phyloP scores from a whole-genome alignment of 2,329 filamentous ascomycete genomes.

The Mycosphaerella sp. region DNA sequence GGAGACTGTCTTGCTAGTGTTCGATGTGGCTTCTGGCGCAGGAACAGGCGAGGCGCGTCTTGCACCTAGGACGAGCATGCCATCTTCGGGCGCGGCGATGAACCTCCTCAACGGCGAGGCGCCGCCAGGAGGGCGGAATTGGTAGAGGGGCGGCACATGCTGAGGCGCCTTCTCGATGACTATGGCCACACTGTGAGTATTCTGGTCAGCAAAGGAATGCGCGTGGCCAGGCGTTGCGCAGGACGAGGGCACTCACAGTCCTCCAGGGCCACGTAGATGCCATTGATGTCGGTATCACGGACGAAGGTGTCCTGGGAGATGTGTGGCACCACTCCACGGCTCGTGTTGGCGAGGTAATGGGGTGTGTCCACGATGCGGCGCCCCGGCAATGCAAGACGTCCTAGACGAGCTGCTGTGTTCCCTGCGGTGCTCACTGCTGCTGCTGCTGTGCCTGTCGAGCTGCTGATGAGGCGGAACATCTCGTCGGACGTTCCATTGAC shows the following conservation, averaged over 20 bases:
- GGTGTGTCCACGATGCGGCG: constrained; percentile 71
- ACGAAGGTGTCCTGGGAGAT: constrained; percentile 76
- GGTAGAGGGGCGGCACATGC: constrained; percentile 49
- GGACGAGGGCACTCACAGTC: constrained; percentile 63
- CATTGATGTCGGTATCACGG: constrained; percentile 58
- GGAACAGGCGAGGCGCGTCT: constrained; percentile 70
- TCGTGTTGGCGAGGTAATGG: constrained; percentile 71
- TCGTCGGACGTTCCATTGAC: constrained; percentile 26
- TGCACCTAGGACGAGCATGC: constrained; percentile 66
- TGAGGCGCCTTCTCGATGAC: constrained; percentile 56
- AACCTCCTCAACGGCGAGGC: constrained; percentile 66
- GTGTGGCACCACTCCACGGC: constrained; percentile 79
- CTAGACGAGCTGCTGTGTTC: constrained; percentile 55
- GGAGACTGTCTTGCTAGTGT: constrained; percentile 59
- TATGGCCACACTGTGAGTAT: constrained; percentile 40
- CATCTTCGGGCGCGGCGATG: constrained; percentile 61
- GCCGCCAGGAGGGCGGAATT: constrained; percentile 39
- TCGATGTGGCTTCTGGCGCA: constrained; percentile 52
- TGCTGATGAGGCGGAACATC: constrained; percentile 43
- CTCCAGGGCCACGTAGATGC: constrained; percentile 77
- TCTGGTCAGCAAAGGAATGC: constrained; percentile 35
- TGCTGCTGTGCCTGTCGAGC: constrained; percentile 28
- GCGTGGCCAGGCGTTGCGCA: constrained; percentile 8
- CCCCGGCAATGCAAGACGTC: constrained; percentile 56
- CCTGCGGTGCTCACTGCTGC: constrained; percentile 20